phyloP scores from a whole-genome alignment of 2,329 filamentous ascomycete genomes.

The Chaetomiaceae sp. region DNA sequence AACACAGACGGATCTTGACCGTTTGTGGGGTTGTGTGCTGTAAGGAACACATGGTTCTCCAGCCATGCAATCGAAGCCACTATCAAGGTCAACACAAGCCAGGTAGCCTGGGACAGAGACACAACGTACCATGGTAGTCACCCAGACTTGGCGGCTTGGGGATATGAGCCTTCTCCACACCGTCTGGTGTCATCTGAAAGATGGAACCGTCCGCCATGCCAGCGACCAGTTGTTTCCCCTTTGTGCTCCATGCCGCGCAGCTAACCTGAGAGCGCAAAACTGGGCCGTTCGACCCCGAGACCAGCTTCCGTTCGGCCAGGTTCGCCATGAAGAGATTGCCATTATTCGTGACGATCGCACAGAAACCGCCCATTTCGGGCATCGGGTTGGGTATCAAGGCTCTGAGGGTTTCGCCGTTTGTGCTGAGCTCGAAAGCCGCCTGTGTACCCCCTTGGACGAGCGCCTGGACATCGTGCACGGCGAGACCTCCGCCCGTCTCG shows the following conservation, averaged over 20 bases:
- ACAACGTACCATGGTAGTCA: slow-evolving; percentile 60
- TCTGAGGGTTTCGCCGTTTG: slow-evolving; percentile 68
- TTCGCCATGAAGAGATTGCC: slow-evolving; percentile 84
- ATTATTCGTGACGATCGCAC: slow-evolving; percentile 73
- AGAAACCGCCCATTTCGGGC: slow-evolving; percentile 64
- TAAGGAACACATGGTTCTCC: slow-evolving; percentile 78
- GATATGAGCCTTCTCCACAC: slow-evolving; percentile 70
- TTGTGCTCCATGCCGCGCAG: slow-evolving; percentile 85
- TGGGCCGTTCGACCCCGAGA: slow-evolving; percentile 53
- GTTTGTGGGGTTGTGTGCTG: slow-evolving; percentile 66
- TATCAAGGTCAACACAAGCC: slow-evolving; percentile 7
- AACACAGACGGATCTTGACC: slow-evolving; percentile 64
- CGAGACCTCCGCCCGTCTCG: slow-evolving; percentile 73
- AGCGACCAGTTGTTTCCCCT: slow-evolving; percentile 87
- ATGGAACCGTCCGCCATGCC: slow-evolving; percentile 77
- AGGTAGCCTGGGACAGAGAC: neutral
- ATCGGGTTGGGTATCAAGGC: slow-evolving; percentile 77
- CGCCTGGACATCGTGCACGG: slow-evolving; percentile 71
- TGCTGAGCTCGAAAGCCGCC: slow-evolving; percentile 69
- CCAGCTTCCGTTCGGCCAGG: slow-evolving; percentile 60
- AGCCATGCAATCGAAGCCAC: slow-evolving; percentile 83
- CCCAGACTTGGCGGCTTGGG: slow-evolving; percentile 67
- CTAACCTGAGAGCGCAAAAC: slow-evolving; percentile 71
- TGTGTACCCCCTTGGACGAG: slow-evolving; percentile 63
- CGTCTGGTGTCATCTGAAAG: slow-evolving; percentile 78